phyloP scores from a whole-genome alignment of 164 flowering plant species.

The Magnolia changhungtana region DNA sequence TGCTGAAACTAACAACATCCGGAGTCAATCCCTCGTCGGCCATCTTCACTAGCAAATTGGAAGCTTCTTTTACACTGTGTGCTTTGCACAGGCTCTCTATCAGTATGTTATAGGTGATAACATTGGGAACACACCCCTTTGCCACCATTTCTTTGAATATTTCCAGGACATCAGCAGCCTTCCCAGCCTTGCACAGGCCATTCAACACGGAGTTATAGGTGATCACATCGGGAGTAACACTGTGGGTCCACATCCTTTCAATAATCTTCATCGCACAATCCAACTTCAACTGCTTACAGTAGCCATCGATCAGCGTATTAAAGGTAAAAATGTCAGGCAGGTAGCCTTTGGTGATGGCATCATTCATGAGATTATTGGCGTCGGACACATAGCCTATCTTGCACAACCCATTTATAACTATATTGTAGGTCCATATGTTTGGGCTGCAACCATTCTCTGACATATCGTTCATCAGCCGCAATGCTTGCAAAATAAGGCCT shows the following conservation, averaged over 20 bases:
- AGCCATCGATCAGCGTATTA: conserved; percentile 82
- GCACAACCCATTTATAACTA: conserved; percentile 77
- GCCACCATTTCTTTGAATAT: conserved; percentile 61
- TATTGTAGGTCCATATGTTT: conserved; percentile 78
- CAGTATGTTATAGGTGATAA: conserved; percentile 68
- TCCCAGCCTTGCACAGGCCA: conserved; percentile 83
- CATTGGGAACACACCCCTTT: conserved; percentile 64
- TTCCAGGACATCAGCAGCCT: conserved; percentile 55
- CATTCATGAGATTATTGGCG: conserved; percentile 55
- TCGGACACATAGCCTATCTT: conserved; percentile 74
- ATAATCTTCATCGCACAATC: conserved; percentile 57
- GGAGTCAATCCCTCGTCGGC: conserved; percentile 49
- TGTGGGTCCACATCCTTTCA: conserved; percentile 61
- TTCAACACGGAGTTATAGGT: conserved; percentile 74
- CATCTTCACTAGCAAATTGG: conserved; percentile 49
- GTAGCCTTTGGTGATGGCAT: conserved; percentile 58
- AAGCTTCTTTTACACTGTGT: conserved; percentile 53
- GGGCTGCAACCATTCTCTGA: conserved; percentile 54
- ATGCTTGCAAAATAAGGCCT: conserved; percentile 69
- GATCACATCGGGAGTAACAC: conserved; percentile 71
- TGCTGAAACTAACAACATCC: conserved; percentile 59
- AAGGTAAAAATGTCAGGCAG: conserved; percentile 83
- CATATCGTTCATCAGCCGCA: conserved; percentile 78
- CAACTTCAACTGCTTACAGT: conserved; percentile 61
- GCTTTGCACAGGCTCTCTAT: conserved; percentile 70